A percentile compares a stretch with the other conserved stretches of the same genome.
These are phyloP conservation scores for Exophiala viscosa DNA, from an alignment of 2,329 filamentous ascomycete species.

Conservation along the genomic window DNA sequence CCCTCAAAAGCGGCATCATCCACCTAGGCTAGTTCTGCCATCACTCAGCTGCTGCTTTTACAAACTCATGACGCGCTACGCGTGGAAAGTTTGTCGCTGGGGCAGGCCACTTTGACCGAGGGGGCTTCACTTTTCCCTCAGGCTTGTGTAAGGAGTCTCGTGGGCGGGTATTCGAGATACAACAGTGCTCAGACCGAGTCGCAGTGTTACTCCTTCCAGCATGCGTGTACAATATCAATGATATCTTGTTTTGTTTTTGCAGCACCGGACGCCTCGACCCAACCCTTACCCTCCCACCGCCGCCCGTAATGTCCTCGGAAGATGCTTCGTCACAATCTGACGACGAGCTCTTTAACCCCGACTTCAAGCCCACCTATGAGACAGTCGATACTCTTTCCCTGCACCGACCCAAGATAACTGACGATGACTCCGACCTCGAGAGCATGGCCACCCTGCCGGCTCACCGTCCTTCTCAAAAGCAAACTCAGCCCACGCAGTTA, in stretches of 20 bases:
- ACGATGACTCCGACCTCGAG: conserved; percentile 36
- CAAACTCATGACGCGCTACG: conserved; percentile 6
- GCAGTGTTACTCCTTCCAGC: background rate
- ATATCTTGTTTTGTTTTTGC: background rate
- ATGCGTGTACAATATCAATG: background rate
- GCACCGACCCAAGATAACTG: conserved; percentile 5
- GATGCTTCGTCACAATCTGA: conserved; percentile 22
- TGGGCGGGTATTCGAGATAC: background rate
- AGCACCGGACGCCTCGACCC: too few species aligned
- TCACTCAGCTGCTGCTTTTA: background rate
- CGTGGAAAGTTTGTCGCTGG: conserved; percentile 3
- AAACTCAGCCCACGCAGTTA: conserved; percentile 62
- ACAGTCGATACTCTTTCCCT: conserved; percentile 27
- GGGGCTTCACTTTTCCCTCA: background rate
- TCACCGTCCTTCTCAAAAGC: conserved; percentile 27
- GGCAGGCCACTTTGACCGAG: background rate
- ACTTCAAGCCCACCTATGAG: conserved; percentile 13
- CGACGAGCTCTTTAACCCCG: conserved; percentile 23
- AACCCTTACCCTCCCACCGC: background rate
- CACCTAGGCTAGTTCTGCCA: too few species aligned
- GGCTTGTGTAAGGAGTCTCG: too few species aligned
- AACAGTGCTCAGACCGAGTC: background rate
- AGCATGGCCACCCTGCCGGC: conserved; percentile 50
- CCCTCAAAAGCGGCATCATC: background rate
- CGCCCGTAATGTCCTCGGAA: conserved; percentile 10